phyloP scores from a whole-genome alignment of 768 basidiomycete species.

The Leccinum variicolor region DNA sequence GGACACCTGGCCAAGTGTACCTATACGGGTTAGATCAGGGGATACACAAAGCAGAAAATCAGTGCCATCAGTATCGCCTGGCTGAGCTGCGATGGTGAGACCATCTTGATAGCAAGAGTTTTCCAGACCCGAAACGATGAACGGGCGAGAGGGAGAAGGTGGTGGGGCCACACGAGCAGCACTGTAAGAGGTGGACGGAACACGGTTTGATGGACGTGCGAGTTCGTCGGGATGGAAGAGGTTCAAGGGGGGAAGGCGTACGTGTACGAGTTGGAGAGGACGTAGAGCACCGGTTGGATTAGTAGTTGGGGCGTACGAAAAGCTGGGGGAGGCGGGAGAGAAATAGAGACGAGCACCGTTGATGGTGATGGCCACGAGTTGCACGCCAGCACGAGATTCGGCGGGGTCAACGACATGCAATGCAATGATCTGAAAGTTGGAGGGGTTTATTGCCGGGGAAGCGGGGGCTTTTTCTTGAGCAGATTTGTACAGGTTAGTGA shows the following conservation, averaged over 20 bases:
- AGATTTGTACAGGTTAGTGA: constrained; percentile 70
- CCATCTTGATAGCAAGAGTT: constrained; percentile 66
- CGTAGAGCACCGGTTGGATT: constrained; percentile 25
- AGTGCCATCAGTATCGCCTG: constrained; percentile 67
- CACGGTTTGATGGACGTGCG: constrained; percentile 46
- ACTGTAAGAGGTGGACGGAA: constrained; percentile 43
- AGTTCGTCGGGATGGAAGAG: constrained; percentile 76
- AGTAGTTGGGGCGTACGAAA: constrained; percentile 42
- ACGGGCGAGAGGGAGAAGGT: constrained; percentile 51
- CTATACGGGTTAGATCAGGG: constrained; percentile 73
- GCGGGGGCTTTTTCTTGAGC: constrained; percentile 82
- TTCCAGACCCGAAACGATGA: constrained; percentile 56
- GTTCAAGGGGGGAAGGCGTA: constrained; percentile 74
- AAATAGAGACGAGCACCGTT: constrained; percentile 89
- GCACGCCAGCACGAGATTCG: constrained; percentile 68
- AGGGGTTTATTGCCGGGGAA: constrained; percentile 65
- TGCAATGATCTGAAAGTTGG: constrained; percentile 65
- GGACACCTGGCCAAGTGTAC: constrained; percentile 63
- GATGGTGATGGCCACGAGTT: constrained; percentile 76
- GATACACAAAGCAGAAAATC: constrained; percentile 75
- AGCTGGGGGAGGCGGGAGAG: constrained; percentile 48
- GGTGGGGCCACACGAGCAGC: constrained; percentile 40
- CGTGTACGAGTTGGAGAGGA: constrained; percentile 67
- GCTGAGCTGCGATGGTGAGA: constrained; percentile 66
- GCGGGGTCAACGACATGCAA: constrained; percentile 65